Conservation (phyloP, 768 basidiomycete genomes). For the Steccherinum ochraceum region DNA sequence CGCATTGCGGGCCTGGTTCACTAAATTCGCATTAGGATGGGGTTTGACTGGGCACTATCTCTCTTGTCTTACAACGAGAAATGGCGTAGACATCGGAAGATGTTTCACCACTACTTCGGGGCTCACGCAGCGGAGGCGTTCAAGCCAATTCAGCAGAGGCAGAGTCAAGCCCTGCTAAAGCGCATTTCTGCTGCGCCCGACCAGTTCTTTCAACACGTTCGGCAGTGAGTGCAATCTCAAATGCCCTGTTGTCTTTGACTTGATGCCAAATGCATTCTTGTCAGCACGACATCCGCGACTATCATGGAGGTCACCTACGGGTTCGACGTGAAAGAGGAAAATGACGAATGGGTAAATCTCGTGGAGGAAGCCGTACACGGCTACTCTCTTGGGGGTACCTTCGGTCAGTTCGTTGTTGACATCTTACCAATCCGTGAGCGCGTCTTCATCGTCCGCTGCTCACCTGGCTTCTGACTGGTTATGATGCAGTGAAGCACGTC, state of each 20-base stretch:
- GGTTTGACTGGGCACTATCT: not conserved
- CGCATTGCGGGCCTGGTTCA: too few species aligned
- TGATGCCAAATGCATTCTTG: not conserved
- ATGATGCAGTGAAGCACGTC: slow-evolving; percentile 15
- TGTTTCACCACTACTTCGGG: slow-evolving; percentile 1
- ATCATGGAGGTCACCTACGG: slow-evolving; percentile 15
- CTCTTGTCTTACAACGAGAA: not conserved
- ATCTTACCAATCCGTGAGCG: not conserved
- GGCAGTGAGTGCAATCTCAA: not conserved
- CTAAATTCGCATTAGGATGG: too few species aligned
- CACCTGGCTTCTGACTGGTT: not conserved
- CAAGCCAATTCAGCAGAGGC: not conserved
- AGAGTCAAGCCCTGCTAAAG: not conserved
- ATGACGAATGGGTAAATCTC: slow-evolving; percentile 14
- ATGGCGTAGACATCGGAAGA: not conserved
- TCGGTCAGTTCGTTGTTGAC: slow-evolving; percentile 11
- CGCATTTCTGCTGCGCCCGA: not conserved
- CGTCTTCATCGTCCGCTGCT: not conserved
- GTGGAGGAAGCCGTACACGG: slow-evolving; percentile 8
- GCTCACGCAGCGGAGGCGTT: not conserved
- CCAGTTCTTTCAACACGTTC: not conserved
- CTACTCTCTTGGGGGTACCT: slow-evolving; percentile 3
- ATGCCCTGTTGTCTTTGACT: too few species aligned
- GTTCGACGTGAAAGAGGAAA: slow-evolving; percentile 8
- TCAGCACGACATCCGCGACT: not conserved